Percentiles rank a stretch among this genome's conserved stretches.
These are phyloP conservation scores for Ophiostoma australiae DNA, from an alignment of 2,329 filamentous ascomycete species.

Conservation along the genomic window DNA sequence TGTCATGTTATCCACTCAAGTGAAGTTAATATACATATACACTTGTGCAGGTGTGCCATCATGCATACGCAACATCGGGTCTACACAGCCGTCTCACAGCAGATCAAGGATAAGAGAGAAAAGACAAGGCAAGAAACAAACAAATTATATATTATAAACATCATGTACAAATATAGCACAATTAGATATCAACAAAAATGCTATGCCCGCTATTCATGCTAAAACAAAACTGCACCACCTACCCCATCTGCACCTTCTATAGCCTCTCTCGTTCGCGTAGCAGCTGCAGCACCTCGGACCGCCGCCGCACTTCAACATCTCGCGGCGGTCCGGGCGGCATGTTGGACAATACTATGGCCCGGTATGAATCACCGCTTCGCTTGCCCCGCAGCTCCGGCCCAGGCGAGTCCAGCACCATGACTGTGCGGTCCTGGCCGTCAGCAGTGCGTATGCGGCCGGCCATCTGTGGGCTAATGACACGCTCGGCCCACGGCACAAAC, in stretches of 20 bases:
- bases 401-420: constrained; percentile 55
- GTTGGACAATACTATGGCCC: constrained; percentile 51
- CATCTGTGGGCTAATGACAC: constrained; percentile 55
- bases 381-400: constrained; percentile 49
- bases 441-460: constrained; percentile 40
- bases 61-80: not conserved
- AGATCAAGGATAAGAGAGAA: not conserved
- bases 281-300: constrained; percentile 39
- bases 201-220: not conserved
- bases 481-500: constrained; percentile 49
- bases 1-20: not conserved
- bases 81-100: not conserved
- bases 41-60: not conserved
- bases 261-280: constrained; percentile 18
- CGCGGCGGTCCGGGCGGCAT: constrained; percentile 49
- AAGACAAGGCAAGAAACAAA: not conserved
- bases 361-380: constrained; percentile 53
- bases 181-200: not conserved
- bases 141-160: too few relatives aligned
- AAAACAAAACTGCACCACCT: not conserved
- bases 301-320: constrained; percentile 48
- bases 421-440: constrained; percentile 43
- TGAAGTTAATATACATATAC: not conserved
- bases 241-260: not conserved
- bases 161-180: not conserved